Evolutionary conservation across 225 moss, liverwort and hornwort species (phyloP), one percentile per base, ranked within the genome.

Genomic region (Anthoceros angustus): DNA sequence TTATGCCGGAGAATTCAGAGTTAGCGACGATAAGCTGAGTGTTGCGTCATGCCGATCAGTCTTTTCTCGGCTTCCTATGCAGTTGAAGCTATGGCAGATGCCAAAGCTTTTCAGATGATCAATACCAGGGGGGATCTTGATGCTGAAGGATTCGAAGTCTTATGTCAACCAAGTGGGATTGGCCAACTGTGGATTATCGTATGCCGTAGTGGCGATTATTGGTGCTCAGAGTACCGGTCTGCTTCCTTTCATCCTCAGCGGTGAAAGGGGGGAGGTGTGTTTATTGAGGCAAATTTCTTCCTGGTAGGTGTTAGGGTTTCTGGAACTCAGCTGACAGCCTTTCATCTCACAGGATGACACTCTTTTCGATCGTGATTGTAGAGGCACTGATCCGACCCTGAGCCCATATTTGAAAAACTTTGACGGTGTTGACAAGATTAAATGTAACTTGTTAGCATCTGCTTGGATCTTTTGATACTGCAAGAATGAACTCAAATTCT

Each of bases 171-270:
- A 67, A 18, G 73, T 88, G 48, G 74, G 61, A 60, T 68, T 95
- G 64, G 69, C 77, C 11, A 87, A 89, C 69, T 87, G 88, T 67
- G 95, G 95, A 0, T 77, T 98, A 0, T 87, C 88, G 6, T 98
- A 98, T 46, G 95, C 95, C 14, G 95, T 98, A 66, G 95, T 98
- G 73, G 89, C 95, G 41, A 92, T 92, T 68, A 87, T 98, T 88
- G 95, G 95, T 39, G 91, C 92, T 68, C 95, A 98, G 71, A 98
- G 95, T 77, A 87, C 85, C 41, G 95, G 89, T 70, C 84, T 75
- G 80, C 69, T 76, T 68, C 43, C 32, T 48, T 32, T 32, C 32
- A 32, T 32, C 32, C 4, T 32, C 32, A 32, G 91, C 26, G 81
- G 88, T 42, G 95, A 98, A 77, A 70, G 95, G 21, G 91, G 91